Percentiles rank a stretch among this genome's conserved stretches.
Conservation (phyloP, 208 protist genomes). For the Acanthamoeba triangularis region DNA sequence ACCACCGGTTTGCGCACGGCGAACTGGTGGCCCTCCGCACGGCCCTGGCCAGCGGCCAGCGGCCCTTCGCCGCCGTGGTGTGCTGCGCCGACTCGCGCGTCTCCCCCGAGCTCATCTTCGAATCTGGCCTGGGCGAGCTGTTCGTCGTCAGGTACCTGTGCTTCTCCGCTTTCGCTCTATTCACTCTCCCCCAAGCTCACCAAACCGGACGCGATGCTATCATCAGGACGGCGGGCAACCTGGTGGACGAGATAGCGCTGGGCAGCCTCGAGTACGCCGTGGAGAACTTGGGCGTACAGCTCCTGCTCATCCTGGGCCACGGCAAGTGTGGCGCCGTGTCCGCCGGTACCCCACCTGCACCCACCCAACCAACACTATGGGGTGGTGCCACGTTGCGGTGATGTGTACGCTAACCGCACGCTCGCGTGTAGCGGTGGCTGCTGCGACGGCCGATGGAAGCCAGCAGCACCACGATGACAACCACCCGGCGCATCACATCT, state of each 20-base stretch:
- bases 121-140: not conserved
- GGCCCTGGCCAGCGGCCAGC: not conserved
- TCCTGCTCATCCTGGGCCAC: not conserved
- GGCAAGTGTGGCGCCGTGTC: not conserved
- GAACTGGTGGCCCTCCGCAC: not conserved
- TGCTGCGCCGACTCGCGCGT: not conserved
- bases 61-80: not conserved
- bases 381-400: no score
- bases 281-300: not conserved
- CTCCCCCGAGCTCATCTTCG: slow-evolving; percentile 1
- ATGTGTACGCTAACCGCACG: no score
- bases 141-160: not conserved
- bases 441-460: not conserved
- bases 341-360: not conserved
- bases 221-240: not conserved
- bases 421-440: not conserved
- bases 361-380: no score
- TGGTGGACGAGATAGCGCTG: not conserved
- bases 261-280: not conserved
- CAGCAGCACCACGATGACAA: not conserved
- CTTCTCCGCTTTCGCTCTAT: not conserved
- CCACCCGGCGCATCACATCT: not conserved
- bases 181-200: not conserved
- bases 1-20: not conserved
- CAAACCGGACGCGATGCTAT: not conserved